Conservation (phyloP, 768 basidiomycete species). For the Pholiota microspora region DNA sequence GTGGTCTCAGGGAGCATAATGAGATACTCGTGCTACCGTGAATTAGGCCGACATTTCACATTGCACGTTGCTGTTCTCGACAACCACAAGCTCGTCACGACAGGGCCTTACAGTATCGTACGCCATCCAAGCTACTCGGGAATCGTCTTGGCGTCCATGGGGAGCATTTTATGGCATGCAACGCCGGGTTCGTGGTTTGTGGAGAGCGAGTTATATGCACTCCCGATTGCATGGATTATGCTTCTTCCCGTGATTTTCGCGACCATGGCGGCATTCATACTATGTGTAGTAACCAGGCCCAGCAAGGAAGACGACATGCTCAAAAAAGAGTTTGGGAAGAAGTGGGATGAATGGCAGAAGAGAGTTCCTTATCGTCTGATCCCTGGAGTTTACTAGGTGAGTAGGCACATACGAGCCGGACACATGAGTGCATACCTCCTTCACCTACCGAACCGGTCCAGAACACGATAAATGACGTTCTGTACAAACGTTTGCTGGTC, state of each 20-base stretch:
- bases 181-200: slow-evolving; percentile 2
- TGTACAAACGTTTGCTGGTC: too few relatives aligned
- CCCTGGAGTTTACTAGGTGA: slow-evolving; percentile 10
- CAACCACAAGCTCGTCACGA: slow-evolving; percentile 41
- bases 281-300: background rate
- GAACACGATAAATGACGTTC: too few relatives aligned
- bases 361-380: slow-evolving; percentile 5
- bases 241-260: background rate
- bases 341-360: slow-evolving; percentile 11
- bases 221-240: background rate
- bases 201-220: background rate
- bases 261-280: background rate
- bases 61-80: slow-evolving; percentile 23
- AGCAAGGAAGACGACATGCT: slow-evolving; percentile 5
- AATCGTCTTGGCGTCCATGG: slow-evolving; percentile 28
- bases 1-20: background rate
- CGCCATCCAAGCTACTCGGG: slow-evolving; percentile 47
- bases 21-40: background rate
- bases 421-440: too few relatives aligned
- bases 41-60: slow-evolving; percentile 2
- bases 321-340: slow-evolving; percentile 5
- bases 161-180: slow-evolving; percentile 27
- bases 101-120: slow-evolving; percentile 41
- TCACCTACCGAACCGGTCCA: too few relatives aligned
- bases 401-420: too few relatives aligned